phyloP scores from a whole-genome alignment of 2,329 filamentous ascomycete species.

The Botryotinia convoluta region DNA sequence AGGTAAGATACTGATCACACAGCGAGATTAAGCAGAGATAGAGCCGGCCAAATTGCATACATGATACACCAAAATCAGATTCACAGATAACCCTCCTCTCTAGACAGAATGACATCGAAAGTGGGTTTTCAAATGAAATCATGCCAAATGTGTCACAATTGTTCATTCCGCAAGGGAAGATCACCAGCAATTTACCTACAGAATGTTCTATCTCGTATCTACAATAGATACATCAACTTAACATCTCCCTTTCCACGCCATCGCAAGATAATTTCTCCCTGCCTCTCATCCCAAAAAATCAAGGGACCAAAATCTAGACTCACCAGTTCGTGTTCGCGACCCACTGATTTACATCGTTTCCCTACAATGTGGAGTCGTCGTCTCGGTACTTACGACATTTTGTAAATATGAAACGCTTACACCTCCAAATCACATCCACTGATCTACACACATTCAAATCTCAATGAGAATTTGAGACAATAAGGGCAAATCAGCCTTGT shows the following conservation, averaged over 20 bases:
- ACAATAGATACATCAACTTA: not conserved
- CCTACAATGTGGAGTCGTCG: not conserved
- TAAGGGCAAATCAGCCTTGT: not conserved
- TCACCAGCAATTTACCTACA: not conserved
- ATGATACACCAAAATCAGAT: not conserved
- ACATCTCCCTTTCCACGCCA: not conserved
- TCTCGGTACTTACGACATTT: conserved; percentile 3
- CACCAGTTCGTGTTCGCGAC: not conserved
- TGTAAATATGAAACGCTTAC: not conserved
- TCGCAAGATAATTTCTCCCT: not conserved
- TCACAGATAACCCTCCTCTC: not conserved
- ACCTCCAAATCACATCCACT: not conserved
- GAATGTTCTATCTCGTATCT: not conserved
- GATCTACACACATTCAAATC: not conserved
- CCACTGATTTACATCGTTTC: not conserved
- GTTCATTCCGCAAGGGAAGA: not conserved
- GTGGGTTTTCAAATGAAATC: not conserved
- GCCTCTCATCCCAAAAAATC: not conserved
- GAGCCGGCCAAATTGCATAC: not conserved
- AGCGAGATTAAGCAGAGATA: not conserved
- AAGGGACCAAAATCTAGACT: not conserved
- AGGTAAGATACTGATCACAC: not conserved
- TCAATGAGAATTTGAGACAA: not conserved
- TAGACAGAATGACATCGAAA: not conserved
- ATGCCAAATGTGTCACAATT: too few species aligned